Conservation (phyloP, 768 basidiomycete genomes). For the Lepiota brunneoincarnata region DNA sequence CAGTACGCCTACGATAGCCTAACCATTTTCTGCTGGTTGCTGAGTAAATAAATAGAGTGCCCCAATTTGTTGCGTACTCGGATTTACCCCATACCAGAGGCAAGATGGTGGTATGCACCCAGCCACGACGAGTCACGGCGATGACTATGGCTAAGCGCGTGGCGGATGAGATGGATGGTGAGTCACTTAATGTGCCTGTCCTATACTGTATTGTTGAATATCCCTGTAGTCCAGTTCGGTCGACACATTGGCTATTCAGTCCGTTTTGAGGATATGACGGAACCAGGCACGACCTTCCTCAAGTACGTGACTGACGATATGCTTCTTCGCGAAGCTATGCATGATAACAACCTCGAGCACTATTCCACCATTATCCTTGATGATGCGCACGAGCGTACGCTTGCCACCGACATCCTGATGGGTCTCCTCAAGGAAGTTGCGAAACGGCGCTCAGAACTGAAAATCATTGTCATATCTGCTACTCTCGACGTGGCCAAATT, state of each 20-base stretch:
- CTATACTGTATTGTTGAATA: slow-evolving; percentile 7
- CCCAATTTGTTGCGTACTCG: slow-evolving; percentile 93
- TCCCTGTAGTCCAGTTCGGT: slow-evolving; percentile 76
- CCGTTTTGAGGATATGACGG: slow-evolving; percentile 97
- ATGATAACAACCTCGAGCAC: slow-evolving; percentile 84
- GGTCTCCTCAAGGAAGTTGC: slow-evolving; percentile 87
- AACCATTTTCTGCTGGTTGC: slow-evolving; percentile 11
- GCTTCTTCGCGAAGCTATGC: slow-evolving; percentile 99
- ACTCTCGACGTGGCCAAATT: slow-evolving; percentile 98
- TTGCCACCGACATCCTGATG: slow-evolving; percentile 98
- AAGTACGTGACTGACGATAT: slow-evolving; percentile 99
- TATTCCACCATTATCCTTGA: slow-evolving; percentile 99
- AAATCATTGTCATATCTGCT: slow-evolving; percentile 98
- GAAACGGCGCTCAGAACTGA: slow-evolving; percentile 80
- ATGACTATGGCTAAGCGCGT: slow-evolving; percentile 99
- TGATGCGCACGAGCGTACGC: slow-evolving; percentile 97
- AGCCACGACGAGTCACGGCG: slow-evolving; percentile 93
- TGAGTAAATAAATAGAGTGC: slow-evolving; percentile 62
- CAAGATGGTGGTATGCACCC: slow-evolving; percentile 94
- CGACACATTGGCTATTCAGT: slow-evolving; percentile 97
- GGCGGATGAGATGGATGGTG: slow-evolving; percentile 98
- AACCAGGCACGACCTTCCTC: slow-evolving; percentile 86
- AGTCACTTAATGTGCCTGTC: slow-evolving; percentile 25
- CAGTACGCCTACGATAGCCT: slow-evolving; percentile 60
- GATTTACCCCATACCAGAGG: slow-evolving; percentile 89